Evolutionary conservation across 129 eudicot species (phyloP).

Genomic region (Escallonia herrerae): DNA sequence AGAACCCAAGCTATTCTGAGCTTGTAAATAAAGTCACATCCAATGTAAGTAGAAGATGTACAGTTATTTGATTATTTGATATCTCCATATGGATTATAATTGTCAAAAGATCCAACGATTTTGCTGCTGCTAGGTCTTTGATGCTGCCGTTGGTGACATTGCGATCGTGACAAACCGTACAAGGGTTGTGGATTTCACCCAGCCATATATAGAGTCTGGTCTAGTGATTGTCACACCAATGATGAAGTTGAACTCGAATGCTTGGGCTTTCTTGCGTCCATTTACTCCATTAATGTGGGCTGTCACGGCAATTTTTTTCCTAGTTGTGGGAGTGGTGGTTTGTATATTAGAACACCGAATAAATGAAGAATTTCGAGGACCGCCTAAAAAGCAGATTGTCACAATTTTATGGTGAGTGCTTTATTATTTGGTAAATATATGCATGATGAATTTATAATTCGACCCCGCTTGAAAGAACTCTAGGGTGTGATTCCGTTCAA

Average conservation of each 20-base stretch:
- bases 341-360: constrained; percentile 82
- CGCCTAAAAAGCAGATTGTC: constrained; percentile 64
- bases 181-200: constrained; percentile 72
- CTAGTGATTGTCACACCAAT: constrained; percentile 71
- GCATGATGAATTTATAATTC: no score
- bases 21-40: constrained; percentile 40
- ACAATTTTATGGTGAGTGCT: constrained; percentile 69
- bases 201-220: constrained; percentile 88
- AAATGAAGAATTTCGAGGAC: constrained; percentile 87
- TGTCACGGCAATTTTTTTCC: constrained; percentile 53
- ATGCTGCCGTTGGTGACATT: constrained; percentile 91
- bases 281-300: constrained; percentile 78
- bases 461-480: no score
- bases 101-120: not conserved
- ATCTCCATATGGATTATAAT: not conserved
- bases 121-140: constrained; percentile 49
- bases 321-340: constrained; percentile 62
- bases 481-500: no score
- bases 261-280: constrained; percentile 88
- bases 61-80: not conserved
- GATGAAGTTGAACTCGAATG: constrained; percentile 53
- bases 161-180: constrained; percentile 83
- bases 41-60: constrained; percentile 39
- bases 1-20: constrained; percentile 56
- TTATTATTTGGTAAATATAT: not conserved